A percentile compares a stretch with the other conserved stretches of the same genome.
Evolutionary conservation across 495 filamentous ascomycete genomes (phyloP).

Genomic region (Penicillium diatomitis): DNA sequence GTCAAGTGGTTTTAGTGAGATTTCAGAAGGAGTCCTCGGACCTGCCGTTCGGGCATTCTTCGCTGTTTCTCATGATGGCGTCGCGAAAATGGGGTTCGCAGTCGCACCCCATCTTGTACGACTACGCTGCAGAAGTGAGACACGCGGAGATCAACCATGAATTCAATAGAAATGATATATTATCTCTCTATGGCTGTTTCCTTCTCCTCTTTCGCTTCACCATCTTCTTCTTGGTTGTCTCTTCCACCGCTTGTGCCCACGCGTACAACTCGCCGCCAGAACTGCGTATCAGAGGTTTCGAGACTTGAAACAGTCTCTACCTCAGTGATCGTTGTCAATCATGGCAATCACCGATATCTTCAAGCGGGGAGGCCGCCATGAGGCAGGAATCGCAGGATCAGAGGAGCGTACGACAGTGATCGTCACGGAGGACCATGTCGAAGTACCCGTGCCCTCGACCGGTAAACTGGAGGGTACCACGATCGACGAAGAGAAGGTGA

Average conservation of each 20-base stretch:
- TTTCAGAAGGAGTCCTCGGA: background rate
- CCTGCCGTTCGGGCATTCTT: background rate
- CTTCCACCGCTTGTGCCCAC: background rate
- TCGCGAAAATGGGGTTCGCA: slow-evolving; percentile 2
- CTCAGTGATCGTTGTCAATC: background rate
- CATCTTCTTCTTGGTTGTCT: background rate
- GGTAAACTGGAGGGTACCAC: background rate
- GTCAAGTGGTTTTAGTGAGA: background rate
- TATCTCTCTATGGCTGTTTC: background rate
- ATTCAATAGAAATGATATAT: background rate
- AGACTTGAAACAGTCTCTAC: background rate
- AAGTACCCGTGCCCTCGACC: background rate
- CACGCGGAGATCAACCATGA: background rate
- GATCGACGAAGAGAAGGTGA: slow-evolving; percentile 13
- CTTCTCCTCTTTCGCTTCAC: background rate
- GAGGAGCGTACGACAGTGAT: background rate
- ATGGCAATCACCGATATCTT: slow-evolving; percentile 6
- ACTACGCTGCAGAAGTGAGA: background rate
- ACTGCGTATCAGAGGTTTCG: too few relatives aligned
- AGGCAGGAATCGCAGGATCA: background rate
- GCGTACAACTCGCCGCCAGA: too few relatives aligned
- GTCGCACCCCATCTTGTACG: slow-evolving; percentile 4
- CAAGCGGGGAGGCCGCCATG: background rate
- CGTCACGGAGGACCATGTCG: background rate
- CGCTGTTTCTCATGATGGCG: slow-evolving; percentile 1